Conservation (phyloP, 2,329 filamentous ascomycete species). For the Hypomyces perniciosus region DNA sequence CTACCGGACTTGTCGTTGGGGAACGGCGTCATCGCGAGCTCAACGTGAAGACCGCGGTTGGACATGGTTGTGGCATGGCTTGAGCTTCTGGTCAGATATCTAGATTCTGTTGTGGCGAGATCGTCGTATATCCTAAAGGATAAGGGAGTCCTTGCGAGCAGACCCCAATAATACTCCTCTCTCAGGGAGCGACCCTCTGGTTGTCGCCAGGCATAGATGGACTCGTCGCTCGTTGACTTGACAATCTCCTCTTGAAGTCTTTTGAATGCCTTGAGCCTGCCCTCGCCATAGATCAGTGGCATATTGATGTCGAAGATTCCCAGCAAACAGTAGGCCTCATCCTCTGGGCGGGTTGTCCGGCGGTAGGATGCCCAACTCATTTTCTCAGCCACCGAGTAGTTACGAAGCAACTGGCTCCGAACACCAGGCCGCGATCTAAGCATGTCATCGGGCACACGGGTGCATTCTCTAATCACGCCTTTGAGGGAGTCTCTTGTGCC, state of each 20-base stretch:
- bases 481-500: slow-evolving; percentile 17
- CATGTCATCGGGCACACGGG: slow-evolving; percentile 17
- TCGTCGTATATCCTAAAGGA: slow-evolving; percentile 20
- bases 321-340: slow-evolving; percentile 27
- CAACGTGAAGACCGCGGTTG: slow-evolving; percentile 21
- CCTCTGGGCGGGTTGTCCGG: slow-evolving; percentile 25
- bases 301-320: slow-evolving; percentile 30
- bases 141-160: slow-evolving; percentile 22
- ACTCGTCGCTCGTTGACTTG: slow-evolving; percentile 24
- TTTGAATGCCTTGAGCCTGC: slow-evolving; percentile 22
- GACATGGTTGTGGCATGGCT: slow-evolving; percentile 17
- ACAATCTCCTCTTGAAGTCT: slow-evolving; percentile 25
- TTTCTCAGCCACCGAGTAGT: slow-evolving; percentile 21
- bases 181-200: slow-evolving; percentile 12
- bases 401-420: slow-evolving; percentile 2
- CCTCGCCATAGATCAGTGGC: slow-evolving; percentile 29
- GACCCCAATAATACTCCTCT: slow-evolving; percentile 20
- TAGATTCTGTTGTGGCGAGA: slow-evolving; percentile 16
- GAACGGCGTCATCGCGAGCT: slow-evolving; percentile 24
- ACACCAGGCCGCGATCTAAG: slow-evolving; percentile 13
- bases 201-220: slow-evolving; percentile 24
- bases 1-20: slow-evolving; percentile 20
- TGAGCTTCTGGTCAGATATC: slow-evolving; percentile 21
- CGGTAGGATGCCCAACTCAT: slow-evolving; percentile 27
- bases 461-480: slow-evolving; percentile 14